phyloP scores from a whole-genome alignment of 2,329 filamentous ascomycete genomes.

The Mycosphaerella arachidis region DNA sequence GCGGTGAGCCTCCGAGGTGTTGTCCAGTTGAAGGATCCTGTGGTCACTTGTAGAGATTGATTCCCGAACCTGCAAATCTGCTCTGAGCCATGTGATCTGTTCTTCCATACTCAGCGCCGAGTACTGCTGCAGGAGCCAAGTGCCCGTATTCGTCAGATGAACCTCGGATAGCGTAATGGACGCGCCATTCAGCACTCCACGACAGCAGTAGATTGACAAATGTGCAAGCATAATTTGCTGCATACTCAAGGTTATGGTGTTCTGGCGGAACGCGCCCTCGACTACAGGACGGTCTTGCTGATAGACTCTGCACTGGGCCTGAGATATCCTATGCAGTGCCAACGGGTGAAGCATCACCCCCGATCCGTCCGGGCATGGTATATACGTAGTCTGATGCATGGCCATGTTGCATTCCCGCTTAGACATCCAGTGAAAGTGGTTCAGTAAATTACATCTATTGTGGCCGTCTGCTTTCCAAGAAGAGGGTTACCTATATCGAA shows the following conservation, averaged over 20 bases:
- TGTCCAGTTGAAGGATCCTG: background rate
- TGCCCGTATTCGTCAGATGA: background rate
- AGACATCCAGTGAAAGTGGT: background rate
- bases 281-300: background rate
- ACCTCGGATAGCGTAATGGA: background rate
- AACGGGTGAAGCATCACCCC: background rate
- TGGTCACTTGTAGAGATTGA: background rate
- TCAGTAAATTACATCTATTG: background rate
- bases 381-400: background rate
- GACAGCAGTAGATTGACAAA: background rate
- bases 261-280: background rate
- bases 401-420: background rate
- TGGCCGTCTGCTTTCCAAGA: background rate
- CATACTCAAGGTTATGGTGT: background rate
- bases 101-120: background rate
- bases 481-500: background rate
- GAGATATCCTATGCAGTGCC: background rate
- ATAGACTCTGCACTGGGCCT: background rate
- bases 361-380: background rate
- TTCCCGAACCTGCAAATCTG: background rate
- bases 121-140: background rate
- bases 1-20: background rate
- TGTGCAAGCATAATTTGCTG: background rate
- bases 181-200: background rate
- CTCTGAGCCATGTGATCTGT: slow-evolving; percentile 2